Evolutionary conservation across 495 filamentous ascomycete species (phyloP).

Genomic region (Aspergillus incahuasiensis): DNA sequence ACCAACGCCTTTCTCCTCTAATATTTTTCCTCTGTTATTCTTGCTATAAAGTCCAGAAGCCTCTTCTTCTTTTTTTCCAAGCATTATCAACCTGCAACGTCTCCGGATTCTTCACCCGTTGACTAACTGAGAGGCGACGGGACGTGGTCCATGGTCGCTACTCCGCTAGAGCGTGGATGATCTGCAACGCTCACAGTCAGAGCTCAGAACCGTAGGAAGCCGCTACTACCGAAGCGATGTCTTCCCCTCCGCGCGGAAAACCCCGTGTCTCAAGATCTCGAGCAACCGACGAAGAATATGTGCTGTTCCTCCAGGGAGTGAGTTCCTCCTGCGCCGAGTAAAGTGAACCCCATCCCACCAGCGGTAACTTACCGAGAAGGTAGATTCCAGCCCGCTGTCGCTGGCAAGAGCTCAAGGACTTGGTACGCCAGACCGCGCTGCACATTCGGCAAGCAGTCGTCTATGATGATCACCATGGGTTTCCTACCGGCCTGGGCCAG

Average conservation of each 20-base stretch:
- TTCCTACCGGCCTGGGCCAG: slow-evolving; percentile 43
- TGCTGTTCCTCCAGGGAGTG: slow-evolving; percentile 45
- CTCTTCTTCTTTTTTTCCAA: not conserved
- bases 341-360: not conserved
- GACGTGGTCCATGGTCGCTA: too few relatives aligned
- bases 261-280: slow-evolving; percentile 27
- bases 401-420: slow-evolving; percentile 47
- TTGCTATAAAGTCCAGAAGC: not conserved
- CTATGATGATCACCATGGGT: slow-evolving; percentile 44
- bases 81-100: slow-evolving; percentile 2
- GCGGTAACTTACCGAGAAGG: slow-evolving; percentile 12
- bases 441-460: slow-evolving; percentile 48
- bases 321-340: slow-evolving; percentile 7
- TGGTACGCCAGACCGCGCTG: slow-evolving; percentile 43
- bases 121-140: too few relatives aligned
- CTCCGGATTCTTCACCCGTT: too few relatives aligned
- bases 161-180: too few relatives aligned
- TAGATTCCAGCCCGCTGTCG: slow-evolving; percentile 46
- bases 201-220: not conserved
- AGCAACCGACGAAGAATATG: slow-evolving; percentile 43
- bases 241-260: slow-evolving; percentile 30
- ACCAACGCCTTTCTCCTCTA: too few relatives aligned
- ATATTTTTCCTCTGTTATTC: not conserved
- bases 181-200: too few relatives aligned
- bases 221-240: slow-evolving; percentile 21